These are phyloP conservation scores for Takakia lepidozioides DNA, from an alignment of 225 moss, liverwort and hornwort species.

Conservation along the genomic window DNA sequence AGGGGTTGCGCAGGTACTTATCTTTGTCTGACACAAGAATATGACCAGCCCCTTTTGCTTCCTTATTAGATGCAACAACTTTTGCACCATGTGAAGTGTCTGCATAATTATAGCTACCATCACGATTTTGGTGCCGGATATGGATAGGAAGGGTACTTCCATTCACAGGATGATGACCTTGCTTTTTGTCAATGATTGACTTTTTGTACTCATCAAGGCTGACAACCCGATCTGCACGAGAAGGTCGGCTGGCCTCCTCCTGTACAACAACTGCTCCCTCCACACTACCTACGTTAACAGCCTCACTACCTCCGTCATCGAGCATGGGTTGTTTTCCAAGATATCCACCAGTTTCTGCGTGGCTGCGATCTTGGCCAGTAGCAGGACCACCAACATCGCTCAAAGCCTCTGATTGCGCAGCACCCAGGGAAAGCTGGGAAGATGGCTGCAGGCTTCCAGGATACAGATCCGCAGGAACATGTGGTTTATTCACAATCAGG, in stretches of 20 bases:
- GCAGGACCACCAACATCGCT: conserved; percentile 5
- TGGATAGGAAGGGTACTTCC: conserved; percentile 40
- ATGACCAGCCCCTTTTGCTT: conserved; percentile 82
- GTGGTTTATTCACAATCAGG: conserved; percentile 4
- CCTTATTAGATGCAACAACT: conserved; percentile 73
- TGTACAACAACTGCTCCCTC: conserved; percentile 17
- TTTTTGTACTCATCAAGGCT: conserved; percentile 88
- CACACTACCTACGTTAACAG: background rate
- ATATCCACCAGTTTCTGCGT: too few species aligned
- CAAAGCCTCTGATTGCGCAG: background rate
- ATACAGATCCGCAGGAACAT: background rate
- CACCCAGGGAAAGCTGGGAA: conserved; percentile 8
- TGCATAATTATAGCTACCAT: conserved; percentile 76
- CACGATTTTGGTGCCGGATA: conserved; percentile 56
- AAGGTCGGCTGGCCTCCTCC: conserved; percentile 21
- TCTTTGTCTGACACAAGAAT: conserved; percentile 83
- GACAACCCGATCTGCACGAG: conserved; percentile 53
- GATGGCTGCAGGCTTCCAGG: background rate
- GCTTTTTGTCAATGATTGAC: conserved; percentile 35
- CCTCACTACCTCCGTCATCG: conserved; percentile 17
- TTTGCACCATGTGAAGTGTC: conserved; percentile 75
- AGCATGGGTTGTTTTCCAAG: too few species aligned
- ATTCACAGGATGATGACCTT: conserved; percentile 34
- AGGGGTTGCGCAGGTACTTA: conserved; percentile 93
- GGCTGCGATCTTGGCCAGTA: too few species aligned